These are phyloP conservation scores for Beverwykella pulmonaria DNA, from an alignment of 495 filamentous ascomycete species.

Conservation along the genomic window DNA sequence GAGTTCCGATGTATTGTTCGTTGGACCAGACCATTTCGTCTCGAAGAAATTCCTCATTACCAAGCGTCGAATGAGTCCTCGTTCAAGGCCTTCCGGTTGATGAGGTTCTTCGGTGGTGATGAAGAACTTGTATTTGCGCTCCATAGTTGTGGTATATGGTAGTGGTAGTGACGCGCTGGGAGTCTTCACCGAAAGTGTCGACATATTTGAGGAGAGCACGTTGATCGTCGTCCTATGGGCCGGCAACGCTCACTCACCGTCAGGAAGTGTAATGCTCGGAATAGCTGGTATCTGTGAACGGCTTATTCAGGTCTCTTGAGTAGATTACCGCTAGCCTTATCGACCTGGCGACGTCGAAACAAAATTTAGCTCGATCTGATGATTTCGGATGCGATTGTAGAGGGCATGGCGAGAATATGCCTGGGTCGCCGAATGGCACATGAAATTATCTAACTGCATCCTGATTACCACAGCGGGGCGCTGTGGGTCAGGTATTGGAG, in stretches of 20 bases:
- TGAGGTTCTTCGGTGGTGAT: conserved; percentile 29
- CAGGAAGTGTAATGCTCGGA: background rate
- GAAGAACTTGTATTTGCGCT: conserved; percentile 34
- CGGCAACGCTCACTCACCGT: background rate
- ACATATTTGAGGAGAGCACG: background rate
- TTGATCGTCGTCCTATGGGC: background rate
- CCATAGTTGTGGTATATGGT: conserved; percentile 6
- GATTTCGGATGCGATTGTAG: background rate
- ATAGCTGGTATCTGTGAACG: background rate
- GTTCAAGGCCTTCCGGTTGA: conserved; percentile 20
- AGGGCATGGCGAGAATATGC: background rate
- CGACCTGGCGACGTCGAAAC: background rate
- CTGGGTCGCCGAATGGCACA: too few species aligned
- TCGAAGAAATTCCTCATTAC: conserved; percentile 38
- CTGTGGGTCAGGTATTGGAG: background rate
- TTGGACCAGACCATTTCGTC: conserved; percentile 7
- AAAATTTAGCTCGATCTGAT: background rate
- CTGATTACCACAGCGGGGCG: conserved; percentile 14
- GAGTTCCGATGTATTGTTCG: conserved; percentile 8
- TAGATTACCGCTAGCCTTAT: background rate
- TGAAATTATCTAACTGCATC: conserved; percentile 11
- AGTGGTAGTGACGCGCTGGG: background rate
- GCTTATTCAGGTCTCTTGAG: background rate
- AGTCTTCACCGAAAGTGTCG: background rate
- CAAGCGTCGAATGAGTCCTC: conserved; percentile 32